Evolutionary conservation across 768 basidiomycete species (phyloP), one percentile per base, ranked within the genome.

Genomic region (Tricholoma saponaceum): DNA sequence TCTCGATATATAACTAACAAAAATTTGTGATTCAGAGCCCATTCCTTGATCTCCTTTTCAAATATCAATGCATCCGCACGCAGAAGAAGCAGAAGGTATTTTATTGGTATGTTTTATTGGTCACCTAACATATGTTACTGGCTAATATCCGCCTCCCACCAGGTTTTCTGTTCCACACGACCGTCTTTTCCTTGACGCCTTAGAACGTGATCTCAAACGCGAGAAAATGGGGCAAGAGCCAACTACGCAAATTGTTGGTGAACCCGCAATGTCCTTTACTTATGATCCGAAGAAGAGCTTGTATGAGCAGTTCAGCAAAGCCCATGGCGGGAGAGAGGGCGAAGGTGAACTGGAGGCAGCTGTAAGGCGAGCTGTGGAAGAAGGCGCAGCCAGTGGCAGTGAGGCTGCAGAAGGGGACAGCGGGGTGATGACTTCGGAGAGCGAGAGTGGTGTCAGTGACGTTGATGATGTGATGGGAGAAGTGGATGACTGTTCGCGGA

Each of bases 11-110:
- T 55, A 55, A 65, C 68, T 58, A 55, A 60, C 80, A 82, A 0
- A 83, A 84, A 67, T 69, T 85, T 37, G 16, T 3, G 4, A 25
- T 23, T 13, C 66, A 96, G 95, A 91, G 92, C 47, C 89, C 90
- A 0, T 95, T 98, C 74, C 79, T 98, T 16, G 95, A 98, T 64
- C 80, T 95, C 25, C 75, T 98, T 9, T 97, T 97, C 84, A 95
- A 95, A 71, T 95, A 91, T 65, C 93, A 95, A 69, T 96, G 95
- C 69, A 97, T 98, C 63, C 85, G 95, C 37, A 98, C 95, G 1
- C 95, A 98, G 71, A 98, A 97, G 81, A 98, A 97, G 76, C 95
- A 96, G 76, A 95, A 98, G 71, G 95, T 98, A n/a, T 98, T 97
- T 68, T 97, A 92, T 71, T 98, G 95, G 95, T 92, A 63, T 55